Percentiles rank a stretch among this genome's conserved stretches.
phyloP scores from a whole-genome alignment of 2,329 filamentous ascomycete species.

The Colletotrichum chrysophilum region DNA sequence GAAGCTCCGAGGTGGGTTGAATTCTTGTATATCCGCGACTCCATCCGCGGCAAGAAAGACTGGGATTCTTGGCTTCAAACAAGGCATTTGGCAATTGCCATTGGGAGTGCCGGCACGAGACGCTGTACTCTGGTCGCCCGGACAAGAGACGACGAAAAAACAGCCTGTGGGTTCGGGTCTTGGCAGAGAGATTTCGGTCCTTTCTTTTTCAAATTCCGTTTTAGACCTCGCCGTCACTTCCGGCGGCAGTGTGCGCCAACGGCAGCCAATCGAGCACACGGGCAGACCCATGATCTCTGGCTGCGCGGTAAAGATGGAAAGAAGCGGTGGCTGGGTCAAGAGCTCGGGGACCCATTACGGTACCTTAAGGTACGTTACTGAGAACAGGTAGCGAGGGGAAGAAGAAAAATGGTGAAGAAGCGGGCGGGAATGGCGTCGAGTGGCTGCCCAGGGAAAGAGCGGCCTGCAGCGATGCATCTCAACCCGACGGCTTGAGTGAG shows the following conservation, averaged over 20 bases:
- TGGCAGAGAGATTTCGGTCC: neutral
- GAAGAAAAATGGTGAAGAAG: neutral
- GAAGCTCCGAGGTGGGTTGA: neutral
- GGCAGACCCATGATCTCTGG: neutral
- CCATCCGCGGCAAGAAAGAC: slow-evolving; percentile 3
- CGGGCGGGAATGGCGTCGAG: slow-evolving; percentile 4
- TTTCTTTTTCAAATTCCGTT: neutral
- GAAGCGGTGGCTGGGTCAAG: neutral
- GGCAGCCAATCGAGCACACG: slow-evolving; percentile 9
- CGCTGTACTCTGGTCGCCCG: neutral
- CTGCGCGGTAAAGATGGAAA: slow-evolving; percentile 9
- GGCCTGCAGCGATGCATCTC: neutral
- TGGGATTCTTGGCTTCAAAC: neutral
- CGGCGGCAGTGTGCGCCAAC: slow-evolving; percentile 15
- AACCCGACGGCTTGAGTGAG: neutral
- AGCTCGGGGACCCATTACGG: neutral
- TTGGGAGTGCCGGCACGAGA: neutral
- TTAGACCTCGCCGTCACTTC: neutral
- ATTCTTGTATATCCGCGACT: slow-evolving; percentile 17
- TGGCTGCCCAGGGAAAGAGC: neutral
- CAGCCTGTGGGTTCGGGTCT: neutral
- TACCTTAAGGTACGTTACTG: neutral
- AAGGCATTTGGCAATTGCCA: slow-evolving; percentile 3
- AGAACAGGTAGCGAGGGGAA: neutral
- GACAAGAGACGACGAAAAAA: neutral